Base-by-base conservation (phyloP, 192 early-diverging fungal genomes). In the Chytriomyces sp. region DNA sequence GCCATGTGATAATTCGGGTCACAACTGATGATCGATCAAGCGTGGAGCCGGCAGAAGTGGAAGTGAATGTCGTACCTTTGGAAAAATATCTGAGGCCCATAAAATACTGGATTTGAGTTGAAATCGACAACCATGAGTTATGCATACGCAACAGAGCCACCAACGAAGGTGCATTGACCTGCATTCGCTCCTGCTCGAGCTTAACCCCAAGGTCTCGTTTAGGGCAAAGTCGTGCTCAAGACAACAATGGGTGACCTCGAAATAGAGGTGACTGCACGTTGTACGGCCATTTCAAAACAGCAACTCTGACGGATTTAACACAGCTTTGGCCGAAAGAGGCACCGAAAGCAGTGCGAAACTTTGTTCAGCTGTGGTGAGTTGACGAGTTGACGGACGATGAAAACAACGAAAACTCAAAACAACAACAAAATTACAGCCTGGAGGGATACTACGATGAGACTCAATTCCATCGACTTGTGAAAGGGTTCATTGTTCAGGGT, bases 401-500 rank as follows among this genome's bases (percentile, higher is more conserved):
- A 26, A 69, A 20, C 57, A 35, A 35, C 35, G 35, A 35, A 35
- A 35, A 35, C 35, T 35, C 35, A 35, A 59, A 59, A 5, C 13
- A 59, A 5, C 13, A 59, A 59, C 13, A 59, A 59, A 59, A 16
- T 4, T 49, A 75, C 68, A 81, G 92, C 67, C 71, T 95, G 69
- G 95, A 98, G 78, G 92, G 95, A 6, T 95, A 96, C 75, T 97
- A 96, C 77, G 88, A 97, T 76, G 80, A 85, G 46, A 94, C 94
- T 6, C 91, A 94, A 16, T 97, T 98, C 68, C 97, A 98, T 81
- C 91, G 97, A 6, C 81, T 95, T 9, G 90, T 97, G 26, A 89
- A 93, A n/a, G 88, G 88, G 46, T 98, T 97, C 82, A 94, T 97
- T 77, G 90, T 96, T 6, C 97, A 98, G 79, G 93, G 94, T 43